phyloP scores from a whole-genome alignment of 768 basidiomycete species.

The Lyophyllum atratum region DNA sequence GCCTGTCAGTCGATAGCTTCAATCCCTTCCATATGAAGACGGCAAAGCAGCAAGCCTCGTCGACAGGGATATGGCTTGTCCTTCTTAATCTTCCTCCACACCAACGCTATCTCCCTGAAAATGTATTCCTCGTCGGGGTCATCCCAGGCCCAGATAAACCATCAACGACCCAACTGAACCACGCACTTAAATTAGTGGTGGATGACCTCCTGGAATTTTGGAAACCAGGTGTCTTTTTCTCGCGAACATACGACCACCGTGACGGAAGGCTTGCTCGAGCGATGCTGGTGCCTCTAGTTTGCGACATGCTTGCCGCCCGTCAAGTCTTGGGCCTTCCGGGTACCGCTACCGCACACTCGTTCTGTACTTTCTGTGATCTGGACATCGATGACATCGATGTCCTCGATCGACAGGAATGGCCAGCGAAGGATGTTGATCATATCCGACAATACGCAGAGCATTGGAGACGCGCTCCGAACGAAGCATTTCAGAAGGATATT shows the following conservation, averaged over 20 bases:
- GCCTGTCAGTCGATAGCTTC: conserved; percentile 28
- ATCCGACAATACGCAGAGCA: conserved; percentile 15
- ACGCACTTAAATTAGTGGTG: conserved; percentile 34
- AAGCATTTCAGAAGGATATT: conserved; percentile 11
- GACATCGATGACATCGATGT: conserved; percentile 23
- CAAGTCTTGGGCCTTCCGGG: conserved; percentile 22
- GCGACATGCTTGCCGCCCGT: conserved; percentile 33
- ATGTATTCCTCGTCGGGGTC: conserved; percentile 28
- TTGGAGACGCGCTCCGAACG: conserved; percentile 21
- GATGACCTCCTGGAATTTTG: conserved; percentile 35
- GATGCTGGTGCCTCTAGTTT: too few species aligned
- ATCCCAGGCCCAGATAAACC: conserved; percentile 34
- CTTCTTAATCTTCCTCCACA: not conserved
- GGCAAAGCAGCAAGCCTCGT: conserved; percentile 23
- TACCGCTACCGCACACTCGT: conserved; percentile 12
- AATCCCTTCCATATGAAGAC: conserved; percentile 27
- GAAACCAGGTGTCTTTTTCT: conserved; percentile 22
- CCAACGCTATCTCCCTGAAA: conserved; percentile 22
- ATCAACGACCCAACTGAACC: conserved; percentile 29
- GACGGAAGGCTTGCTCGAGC: not conserved
- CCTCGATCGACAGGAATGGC: conserved; percentile 27
- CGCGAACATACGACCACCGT: too few species aligned
- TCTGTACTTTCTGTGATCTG: conserved; percentile 31
- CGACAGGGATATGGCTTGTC: conserved; percentile 14
- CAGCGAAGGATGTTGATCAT: conserved; percentile 8